Base-by-base conservation (phyloP, 2,329 filamentous ascomycete species). In the Hyphodiscus sp. region DNA sequence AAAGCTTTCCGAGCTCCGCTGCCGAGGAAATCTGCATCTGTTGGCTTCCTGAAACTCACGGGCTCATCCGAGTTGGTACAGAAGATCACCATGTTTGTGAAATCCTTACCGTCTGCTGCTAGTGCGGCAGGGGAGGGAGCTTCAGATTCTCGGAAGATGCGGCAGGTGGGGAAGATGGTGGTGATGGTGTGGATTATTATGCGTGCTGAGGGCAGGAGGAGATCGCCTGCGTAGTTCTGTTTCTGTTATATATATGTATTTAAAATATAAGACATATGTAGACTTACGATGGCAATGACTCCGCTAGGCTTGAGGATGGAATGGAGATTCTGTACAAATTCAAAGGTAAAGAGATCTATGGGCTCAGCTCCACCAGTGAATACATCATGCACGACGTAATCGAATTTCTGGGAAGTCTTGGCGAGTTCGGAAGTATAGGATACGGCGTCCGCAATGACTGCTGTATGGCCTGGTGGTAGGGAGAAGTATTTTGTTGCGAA, bases 361-460 rank as follows among this genome's bases (percentile, higher is more conserved):
- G 94, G 94, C 69, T 97, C 94, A 0, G 91, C 91, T 50, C 94
- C 94, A 20, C 94, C 94, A 0, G 94, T 99, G 69, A 99, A 99
- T 20, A 99, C 94, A 63, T 99, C 94, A 69, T 99, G 94, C 51
- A 99, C 79, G 65, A 99, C 94, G 73, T 96, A 97, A 72, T 96
- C 86, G 69, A 87, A 99, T 26, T 75, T 75, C 46, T 74, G 55
- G 18, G 59, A 61, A 54, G 62, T 45, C 49, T 71, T 65, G 51
- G 74, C 73, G 47, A 77, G 66, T 50, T 71, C 65, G 45, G 74
- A 70, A 18, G 82, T 79, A 69, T 84, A 96, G n/a, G 74, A 72
- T 2, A 91, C 82, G 0, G 94, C 94, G 63, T 99, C 90, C 49
- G 85, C 81, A 58, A 97, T 85, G 50, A 89, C 80, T n/a, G 86